Evolutionary conservation across 768 basidiomycete species (phyloP), one percentile per base, ranked within the genome.

Genomic region (Pisolithus microcarpus): DNA sequence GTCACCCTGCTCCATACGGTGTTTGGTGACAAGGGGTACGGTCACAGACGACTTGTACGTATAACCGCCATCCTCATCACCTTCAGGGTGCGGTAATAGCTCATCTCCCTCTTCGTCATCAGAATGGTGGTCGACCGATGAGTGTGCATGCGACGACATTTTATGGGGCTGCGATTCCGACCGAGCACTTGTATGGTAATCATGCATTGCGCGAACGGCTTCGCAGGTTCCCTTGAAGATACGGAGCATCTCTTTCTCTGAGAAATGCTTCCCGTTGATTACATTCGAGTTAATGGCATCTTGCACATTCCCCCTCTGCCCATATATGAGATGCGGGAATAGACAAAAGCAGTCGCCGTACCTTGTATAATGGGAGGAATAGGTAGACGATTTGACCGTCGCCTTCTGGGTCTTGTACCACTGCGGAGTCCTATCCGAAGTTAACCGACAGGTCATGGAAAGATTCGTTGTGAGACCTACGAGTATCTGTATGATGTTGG

Each of bases 311-410:
- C 91, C 95, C 48, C 85, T 78, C 89, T 91, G 56, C 43, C 54
- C 54, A 15, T 13, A 43, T 8, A 15, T 53, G 26, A 56, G 37
- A 52, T 38, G 43, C 31, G 13, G 36, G 5, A 37, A 24, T 23
- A 21, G 11, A 23, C 36, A 28, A 4, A 3, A 7, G 21, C 15
- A 5, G 18, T 31, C 11, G 26, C 38, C 30, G 36, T 42, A 86
- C 90, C 75, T 90, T 86, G 73, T 93, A 97, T 31, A 91, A 75
- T 0, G 96, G 96, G 5, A 98, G 74, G 75, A 99, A 98, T 49
- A 98, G 82, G 66, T 96, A 97, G 28, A 96, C 91, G 51, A 97
- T 87, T 67, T 95, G 87, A 10, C 91, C 92, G 44, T 93, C 92
- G 13, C 91, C 93, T 52, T 87, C 85, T 31, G 88, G 85, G 61